These are phyloP conservation scores for Saprolegnia parasitica DNA, from an alignment of 352 stramenopile species.

Conservation along the genomic window DNA sequence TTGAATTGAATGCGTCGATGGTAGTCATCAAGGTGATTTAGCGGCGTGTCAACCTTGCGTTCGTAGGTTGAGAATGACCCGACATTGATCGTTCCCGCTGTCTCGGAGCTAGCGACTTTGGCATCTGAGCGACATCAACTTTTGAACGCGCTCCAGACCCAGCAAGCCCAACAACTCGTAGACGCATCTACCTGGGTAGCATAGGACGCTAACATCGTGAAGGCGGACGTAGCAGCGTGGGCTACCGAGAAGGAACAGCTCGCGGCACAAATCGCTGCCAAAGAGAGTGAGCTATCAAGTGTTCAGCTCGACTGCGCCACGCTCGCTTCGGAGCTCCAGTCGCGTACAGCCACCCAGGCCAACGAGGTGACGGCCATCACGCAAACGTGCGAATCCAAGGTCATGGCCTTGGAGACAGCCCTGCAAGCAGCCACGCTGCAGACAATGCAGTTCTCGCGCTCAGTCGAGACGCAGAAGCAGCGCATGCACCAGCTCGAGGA, in stretches of 20 bases:
- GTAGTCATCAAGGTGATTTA: no score
- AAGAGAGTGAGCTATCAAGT: constrained; percentile 41
- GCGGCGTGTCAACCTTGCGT: no score
- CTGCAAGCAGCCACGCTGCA: constrained; percentile 42
- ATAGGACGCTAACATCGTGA: constrained; percentile 48
- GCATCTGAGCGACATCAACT: no score
- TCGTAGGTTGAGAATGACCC: no score
- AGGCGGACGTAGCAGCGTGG: constrained; percentile 47
- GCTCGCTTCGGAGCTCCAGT: constrained; percentile 48
- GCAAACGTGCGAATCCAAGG: constrained; percentile 40
- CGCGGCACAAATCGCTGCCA: constrained; percentile 43
- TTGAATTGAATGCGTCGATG: constrained; percentile 31
- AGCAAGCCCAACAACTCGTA: no score
- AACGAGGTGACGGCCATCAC: constrained; percentile 35
- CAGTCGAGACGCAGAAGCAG: constrained; percentile 42
- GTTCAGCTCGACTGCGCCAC: constrained; percentile 42
- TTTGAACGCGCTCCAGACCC: no score
- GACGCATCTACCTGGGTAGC: no score
- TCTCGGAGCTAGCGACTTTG: no score
- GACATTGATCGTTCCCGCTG: no score
- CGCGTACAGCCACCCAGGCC: constrained; percentile 37
- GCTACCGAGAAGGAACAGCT: constrained; percentile 40
- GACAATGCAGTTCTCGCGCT: constrained; percentile 56
- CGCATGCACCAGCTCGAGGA: constrained; percentile 47
- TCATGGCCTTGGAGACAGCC: constrained; percentile 46